Conservation (phyloP, 2,329 filamentous ascomycete species). For the Trichoderma gracile region DNA sequence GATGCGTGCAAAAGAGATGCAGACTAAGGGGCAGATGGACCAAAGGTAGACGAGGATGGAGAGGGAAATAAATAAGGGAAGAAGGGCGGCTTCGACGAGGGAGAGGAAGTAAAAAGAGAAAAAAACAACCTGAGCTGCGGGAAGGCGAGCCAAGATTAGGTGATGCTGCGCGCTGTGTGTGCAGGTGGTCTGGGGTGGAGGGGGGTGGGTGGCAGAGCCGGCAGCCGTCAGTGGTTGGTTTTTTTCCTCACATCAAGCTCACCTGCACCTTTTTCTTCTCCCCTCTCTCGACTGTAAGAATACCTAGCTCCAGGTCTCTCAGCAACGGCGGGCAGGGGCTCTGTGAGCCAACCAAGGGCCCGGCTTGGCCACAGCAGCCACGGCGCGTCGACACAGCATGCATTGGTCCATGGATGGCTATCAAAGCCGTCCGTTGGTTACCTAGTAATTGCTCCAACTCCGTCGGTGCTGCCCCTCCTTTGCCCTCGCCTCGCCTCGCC, state of each 20-base stretch:
- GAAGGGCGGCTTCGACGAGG: background rate
- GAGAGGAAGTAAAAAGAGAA: constrained; percentile 9
- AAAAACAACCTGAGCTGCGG: background rate
- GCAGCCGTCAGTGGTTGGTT: constrained; percentile 19
- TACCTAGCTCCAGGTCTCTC: constrained; percentile 11
- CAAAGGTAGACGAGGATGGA: constrained; percentile 4
- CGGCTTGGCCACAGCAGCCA: background rate
- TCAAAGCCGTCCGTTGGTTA: too few relatives aligned
- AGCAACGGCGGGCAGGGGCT: constrained; percentile 1
- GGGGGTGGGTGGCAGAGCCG: constrained; percentile 14
- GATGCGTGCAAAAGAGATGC: constrained; percentile 4
- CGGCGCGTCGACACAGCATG: background rate
- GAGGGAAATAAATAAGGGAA: constrained; percentile 18
- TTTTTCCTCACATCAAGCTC: background rate
- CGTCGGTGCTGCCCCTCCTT: constrained; percentile 6
- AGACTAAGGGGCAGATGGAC: constrained; percentile 1
- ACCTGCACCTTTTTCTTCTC: background rate
- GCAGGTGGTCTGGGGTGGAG: background rate
- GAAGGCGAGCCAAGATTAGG: constrained; percentile 7
- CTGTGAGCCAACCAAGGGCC: constrained; percentile 6
- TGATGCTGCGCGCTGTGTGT: constrained; percentile 1
- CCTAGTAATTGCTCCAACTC: constrained; percentile 4
- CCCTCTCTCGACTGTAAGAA: background rate
- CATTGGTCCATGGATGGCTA: background rate
- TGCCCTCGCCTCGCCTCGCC: background rate